Evolutionary conservation across 345 rosid genomes (phyloP).

Genomic region (Rhodomyrtus tomentosa): DNA sequence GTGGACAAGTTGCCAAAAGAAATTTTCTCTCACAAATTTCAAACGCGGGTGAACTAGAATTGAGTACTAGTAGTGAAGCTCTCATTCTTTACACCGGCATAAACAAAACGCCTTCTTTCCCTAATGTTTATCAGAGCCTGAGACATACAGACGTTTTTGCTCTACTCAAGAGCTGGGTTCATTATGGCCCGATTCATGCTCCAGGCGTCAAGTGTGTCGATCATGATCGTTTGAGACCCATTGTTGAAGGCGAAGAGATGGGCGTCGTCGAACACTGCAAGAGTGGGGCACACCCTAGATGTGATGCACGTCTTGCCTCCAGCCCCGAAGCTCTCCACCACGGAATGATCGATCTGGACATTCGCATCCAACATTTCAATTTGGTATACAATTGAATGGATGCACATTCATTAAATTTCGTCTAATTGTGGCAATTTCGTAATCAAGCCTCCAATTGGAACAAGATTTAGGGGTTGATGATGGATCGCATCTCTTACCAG

Average conservation of each 20-base stretch:
- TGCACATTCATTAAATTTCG: not conserved
- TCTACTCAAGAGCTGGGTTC: conserved; percentile 7
- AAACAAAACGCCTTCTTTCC: no score
- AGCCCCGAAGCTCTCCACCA: conserved; percentile 65
- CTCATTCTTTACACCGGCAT: no score
- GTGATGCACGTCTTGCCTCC: conserved; percentile 59
- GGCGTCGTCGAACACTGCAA: conserved; percentile 35
- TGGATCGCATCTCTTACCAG: conserved; percentile 26
- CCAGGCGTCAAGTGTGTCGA: conserved; percentile 67
- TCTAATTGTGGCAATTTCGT: not conserved
- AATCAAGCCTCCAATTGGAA: no score
- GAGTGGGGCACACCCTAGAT: conserved; percentile 67
- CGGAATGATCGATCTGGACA: conserved; percentile 57
- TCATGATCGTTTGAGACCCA: conserved; percentile 32
- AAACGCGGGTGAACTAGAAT: no score
- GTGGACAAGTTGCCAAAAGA: no score
- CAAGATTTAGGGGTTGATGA: no score
- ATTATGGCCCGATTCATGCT: conserved; percentile 44
- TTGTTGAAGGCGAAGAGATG: conserved; percentile 67
- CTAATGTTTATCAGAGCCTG: not conserved
- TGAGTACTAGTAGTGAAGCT: no score
- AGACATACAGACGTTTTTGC: not conserved
- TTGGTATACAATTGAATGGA: not conserved
- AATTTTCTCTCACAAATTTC: no score
- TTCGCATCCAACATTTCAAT: not conserved